A percentile compares a stretch with the other conserved stretches of the same genome.
Conservation (phyloP, 345 rosid species). For the Sisymbrium irio region DNA sequence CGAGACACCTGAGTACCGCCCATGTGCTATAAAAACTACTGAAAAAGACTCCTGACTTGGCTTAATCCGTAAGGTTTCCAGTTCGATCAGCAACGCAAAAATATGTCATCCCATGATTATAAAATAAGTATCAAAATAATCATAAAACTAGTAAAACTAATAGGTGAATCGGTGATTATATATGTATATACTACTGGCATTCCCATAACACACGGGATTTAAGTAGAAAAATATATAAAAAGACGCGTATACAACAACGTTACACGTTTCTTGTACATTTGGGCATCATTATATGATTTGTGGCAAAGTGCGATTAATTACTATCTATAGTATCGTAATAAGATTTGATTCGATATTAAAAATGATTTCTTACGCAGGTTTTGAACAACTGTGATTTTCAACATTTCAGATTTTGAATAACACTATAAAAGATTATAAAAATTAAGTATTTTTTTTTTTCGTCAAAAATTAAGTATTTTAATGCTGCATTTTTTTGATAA, state of each 20-base stretch:
- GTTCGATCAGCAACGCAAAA: background rate
- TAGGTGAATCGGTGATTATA: slow-evolving; percentile 16
- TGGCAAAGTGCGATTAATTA: background rate
- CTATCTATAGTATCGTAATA: background rate
- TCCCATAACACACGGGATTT: slow-evolving; percentile 10
- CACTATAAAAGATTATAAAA: no score
- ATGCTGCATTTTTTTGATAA: no score
- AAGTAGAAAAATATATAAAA: background rate
- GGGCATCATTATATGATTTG: background rate
- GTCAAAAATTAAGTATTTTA: no score
- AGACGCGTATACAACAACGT: slow-evolving; percentile 19
- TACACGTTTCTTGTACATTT: slow-evolving; percentile 30
- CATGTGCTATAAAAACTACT: slow-evolving; percentile 2
- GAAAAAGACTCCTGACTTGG: background rate
- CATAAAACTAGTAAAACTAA: background rate
- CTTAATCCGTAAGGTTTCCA: background rate
- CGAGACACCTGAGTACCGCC: background rate
- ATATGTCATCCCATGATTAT: background rate
- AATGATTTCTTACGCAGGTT: background rate
- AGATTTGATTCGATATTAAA: slow-evolving; percentile 14
- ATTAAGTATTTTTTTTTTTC: no score
- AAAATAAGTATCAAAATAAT: background rate
- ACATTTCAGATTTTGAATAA: background rate
- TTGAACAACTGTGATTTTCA: background rate
- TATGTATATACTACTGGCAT: background rate